Conservation (phyloP, 2,329 filamentous ascomycete genomes). For the Aspergillus sp. region DNA sequence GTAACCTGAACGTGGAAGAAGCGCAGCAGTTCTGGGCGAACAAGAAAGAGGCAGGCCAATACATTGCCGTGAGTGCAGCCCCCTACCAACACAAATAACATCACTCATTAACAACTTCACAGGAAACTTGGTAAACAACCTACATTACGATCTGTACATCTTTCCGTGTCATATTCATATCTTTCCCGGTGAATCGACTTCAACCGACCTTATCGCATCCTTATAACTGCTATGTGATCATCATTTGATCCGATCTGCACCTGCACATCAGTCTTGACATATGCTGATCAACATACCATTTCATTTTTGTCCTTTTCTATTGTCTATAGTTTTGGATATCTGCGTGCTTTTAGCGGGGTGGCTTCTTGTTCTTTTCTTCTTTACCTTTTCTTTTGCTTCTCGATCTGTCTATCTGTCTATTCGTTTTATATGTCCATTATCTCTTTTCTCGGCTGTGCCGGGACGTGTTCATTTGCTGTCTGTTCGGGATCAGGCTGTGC, state of each 20-base stretch:
- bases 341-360: slow-evolving; percentile 3
- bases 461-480: neutral
- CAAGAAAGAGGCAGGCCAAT: slow-evolving; percentile 91
- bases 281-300: no score
- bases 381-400: no score
- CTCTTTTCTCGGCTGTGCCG: neutral
- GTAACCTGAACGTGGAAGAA: slow-evolving; percentile 77
- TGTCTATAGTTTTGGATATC: neutral
- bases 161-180: neutral
- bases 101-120: slow-evolving; percentile 6
- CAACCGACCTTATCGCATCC: no score
- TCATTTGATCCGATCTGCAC: no score
- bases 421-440: neutral
- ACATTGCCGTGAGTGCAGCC: slow-evolving; percentile 68
- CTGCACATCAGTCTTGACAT: no score
- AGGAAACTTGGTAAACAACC: slow-evolving; percentile 37
- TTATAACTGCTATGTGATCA: neutral
- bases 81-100: neutral
- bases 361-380: neutral
- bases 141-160: no score
- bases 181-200: neutral
- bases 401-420: neutral
- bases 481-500: neutral
- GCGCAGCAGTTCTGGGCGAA: slow-evolving; percentile 84
- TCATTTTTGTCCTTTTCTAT: slow-evolving; percentile 9